Evolutionary conservation across 2,329 filamentous ascomycete species (phyloP).

Genomic region (Aureobasidium uvarum): DNA sequence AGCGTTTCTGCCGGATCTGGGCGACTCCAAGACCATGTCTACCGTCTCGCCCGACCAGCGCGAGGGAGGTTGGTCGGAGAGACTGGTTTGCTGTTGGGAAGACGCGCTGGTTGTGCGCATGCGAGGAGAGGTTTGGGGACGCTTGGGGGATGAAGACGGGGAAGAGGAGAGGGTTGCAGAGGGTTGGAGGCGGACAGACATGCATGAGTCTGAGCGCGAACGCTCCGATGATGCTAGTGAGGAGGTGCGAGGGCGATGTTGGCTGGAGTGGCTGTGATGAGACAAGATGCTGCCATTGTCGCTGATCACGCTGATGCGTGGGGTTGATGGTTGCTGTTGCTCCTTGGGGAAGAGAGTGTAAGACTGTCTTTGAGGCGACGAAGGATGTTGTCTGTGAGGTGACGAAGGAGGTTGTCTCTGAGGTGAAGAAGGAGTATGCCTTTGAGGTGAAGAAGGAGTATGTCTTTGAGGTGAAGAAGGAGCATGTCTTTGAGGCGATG

Average conservation of each 20-base stretch:
- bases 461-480: neutral
- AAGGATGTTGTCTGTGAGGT: neutral
- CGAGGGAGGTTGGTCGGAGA: constrained; percentile 4
- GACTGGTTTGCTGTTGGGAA: neutral
- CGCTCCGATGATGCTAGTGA: constrained; percentile 16
- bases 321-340: constrained; percentile 11
- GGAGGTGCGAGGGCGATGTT: neutral
- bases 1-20: neutral
- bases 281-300: constrained; percentile 4
- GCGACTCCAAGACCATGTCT: neutral
- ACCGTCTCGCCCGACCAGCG: constrained; percentile 24
- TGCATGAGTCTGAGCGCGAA: constrained; percentile 24
- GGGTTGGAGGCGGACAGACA: constrained; percentile 16
- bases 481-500: neutral
- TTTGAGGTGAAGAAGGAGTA: neutral
- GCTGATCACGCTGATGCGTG: constrained; percentile 11
- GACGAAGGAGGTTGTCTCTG: neutral
- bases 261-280: neutral
- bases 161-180: constrained; percentile 12
- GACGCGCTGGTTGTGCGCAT: constrained; percentile 15
- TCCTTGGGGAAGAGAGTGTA: constrained; percentile 24
- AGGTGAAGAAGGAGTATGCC: neutral
- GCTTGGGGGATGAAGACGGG: neutral
- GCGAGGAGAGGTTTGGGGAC: constrained; percentile 20
- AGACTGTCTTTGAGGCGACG: constrained; percentile 4